phyloP scores from a whole-genome alignment of 768 basidiomycete species.

The Leucocoprinus leucothites region DNA sequence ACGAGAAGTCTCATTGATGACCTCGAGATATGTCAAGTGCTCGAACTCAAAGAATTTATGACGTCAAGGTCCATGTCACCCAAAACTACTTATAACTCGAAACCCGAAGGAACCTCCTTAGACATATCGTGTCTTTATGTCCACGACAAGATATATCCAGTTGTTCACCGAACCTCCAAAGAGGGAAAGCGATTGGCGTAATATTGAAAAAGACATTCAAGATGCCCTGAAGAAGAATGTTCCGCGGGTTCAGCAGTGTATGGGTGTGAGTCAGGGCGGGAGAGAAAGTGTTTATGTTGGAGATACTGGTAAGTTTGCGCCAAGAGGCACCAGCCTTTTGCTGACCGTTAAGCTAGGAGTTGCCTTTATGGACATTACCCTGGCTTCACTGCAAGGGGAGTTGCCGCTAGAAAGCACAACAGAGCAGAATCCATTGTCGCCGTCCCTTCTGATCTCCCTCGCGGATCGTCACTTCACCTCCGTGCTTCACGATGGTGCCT shows the following conservation, averaged over 20 bases:
- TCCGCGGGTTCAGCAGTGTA: constrained; percentile 19
- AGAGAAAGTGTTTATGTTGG: constrained; percentile 26
- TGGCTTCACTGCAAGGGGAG: constrained; percentile 13
- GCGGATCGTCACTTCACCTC: constrained; percentile 21
- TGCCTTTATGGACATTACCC: constrained; percentile 24
- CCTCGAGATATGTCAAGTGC: no score
- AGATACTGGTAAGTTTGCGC: constrained; percentile 18
- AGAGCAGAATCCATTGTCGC: constrained; percentile 11
- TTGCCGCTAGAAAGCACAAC: not conserved
- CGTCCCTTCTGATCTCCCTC: constrained; percentile 13
- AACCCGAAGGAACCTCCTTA: not conserved
- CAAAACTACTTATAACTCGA: not conserved
- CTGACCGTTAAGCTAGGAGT: constrained; percentile 17
- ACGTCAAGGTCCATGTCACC: not conserved
- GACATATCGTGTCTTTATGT: not conserved
- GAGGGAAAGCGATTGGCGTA: constrained; percentile 18
- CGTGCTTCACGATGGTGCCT: constrained; percentile 16
- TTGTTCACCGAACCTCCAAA: constrained; percentile 18
- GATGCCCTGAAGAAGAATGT: constrained; percentile 22
- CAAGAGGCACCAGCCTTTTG: not conserved
- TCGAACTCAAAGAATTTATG: not conserved
- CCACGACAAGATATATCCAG: constrained; percentile 14
- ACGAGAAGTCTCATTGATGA: no score
- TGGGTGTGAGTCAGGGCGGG: constrained; percentile 9
- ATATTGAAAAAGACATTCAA: constrained; percentile 21